Evolutionary conservation across 345 rosid species (phyloP).

Genomic region (Brassica nigra): DNA sequence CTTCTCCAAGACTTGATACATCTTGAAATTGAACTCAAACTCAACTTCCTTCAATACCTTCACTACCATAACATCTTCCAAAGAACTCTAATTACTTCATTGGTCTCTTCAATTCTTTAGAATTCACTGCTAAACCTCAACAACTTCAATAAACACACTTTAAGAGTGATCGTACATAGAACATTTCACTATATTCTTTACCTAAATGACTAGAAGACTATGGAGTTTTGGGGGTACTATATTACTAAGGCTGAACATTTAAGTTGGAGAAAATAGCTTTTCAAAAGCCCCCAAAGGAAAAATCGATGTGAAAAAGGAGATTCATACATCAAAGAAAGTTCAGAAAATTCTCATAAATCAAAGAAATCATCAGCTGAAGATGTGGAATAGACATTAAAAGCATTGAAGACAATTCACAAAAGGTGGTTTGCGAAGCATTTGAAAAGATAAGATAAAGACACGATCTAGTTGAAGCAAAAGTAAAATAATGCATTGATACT

Average conservation of each 20-base stretch:
- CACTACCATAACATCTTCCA: conserved; percentile 56
- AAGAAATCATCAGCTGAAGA: conserved; percentile 7
- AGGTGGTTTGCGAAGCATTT: background rate
- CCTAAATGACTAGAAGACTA: background rate
- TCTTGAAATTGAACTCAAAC: conserved; percentile 97
- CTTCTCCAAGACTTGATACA: conserved; percentile 99
- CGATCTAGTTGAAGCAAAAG: background rate
- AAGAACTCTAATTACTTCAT: conserved; percentile 94
- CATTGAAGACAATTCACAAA: background rate
- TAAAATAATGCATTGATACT: background rate
- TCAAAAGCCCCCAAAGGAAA: background rate
- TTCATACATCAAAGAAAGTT: background rate
- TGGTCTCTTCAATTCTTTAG: conserved; percentile 95
- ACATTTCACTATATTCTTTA: conserved; percentile 34
- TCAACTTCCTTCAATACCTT: conserved; percentile 93
- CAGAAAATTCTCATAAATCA: background rate
- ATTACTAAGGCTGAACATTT: background rate
- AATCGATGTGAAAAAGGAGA: background rate
- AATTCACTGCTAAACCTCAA: conserved; percentile 90
- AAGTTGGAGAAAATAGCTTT: background rate
- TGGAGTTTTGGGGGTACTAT: background rate
- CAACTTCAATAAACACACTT: conserved; percentile 71
- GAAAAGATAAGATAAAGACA: background rate
- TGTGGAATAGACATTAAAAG: background rate
- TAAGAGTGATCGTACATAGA: conserved; percentile 52